Conservation (phyloP, 2,329 filamentous ascomycete genomes). For the Exophiala viscosa region DNA sequence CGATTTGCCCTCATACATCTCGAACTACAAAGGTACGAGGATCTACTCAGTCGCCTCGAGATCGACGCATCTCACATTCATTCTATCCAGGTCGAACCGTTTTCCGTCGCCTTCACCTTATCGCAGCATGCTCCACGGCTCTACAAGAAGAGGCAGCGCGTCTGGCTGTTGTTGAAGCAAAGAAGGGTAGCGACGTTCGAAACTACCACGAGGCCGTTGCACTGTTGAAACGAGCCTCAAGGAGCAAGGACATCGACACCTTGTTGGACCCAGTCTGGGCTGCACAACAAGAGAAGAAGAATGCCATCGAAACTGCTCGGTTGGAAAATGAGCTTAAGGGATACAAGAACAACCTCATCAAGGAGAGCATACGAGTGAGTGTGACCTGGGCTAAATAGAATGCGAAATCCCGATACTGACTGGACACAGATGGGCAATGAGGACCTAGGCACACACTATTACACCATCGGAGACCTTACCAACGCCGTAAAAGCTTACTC, state of each 20-base stretch:
- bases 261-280: slow-evolving; percentile 70
- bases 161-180: slow-evolving; percentile 70
- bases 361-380: slow-evolving; percentile 86
- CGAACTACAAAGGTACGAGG: slow-evolving; percentile 74
- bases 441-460: slow-evolving; percentile 80
- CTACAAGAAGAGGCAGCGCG: slow-evolving; percentile 78
- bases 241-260: slow-evolving; percentile 66
- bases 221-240: slow-evolving; percentile 56
- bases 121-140: slow-evolving; percentile 72
- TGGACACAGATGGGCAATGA: slow-evolving; percentile 79
- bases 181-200: slow-evolving; percentile 67
- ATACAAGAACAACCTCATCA: slow-evolving; percentile 95
- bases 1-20: slow-evolving; percentile 84
- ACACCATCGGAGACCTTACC: slow-evolving; percentile 69
- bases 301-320: slow-evolving; percentile 67
- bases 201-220: slow-evolving; percentile 68
- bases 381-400: not conserved
- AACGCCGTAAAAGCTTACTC: slow-evolving; percentile 73
- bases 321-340: slow-evolving; percentile 81
- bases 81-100: slow-evolving; percentile 66
- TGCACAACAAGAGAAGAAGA: slow-evolving; percentile 61
- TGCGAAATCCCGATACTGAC: not conserved
- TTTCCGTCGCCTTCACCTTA: slow-evolving; percentile 74
- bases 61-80: not conserved
- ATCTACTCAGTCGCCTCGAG: not conserved